A percentile compares a stretch with the other conserved stretches of the same genome.
These are phyloP conservation scores for Sugiyamaella sp. DNA, from an alignment of 1,139 yeast species.

Conservation along the genomic window DNA sequence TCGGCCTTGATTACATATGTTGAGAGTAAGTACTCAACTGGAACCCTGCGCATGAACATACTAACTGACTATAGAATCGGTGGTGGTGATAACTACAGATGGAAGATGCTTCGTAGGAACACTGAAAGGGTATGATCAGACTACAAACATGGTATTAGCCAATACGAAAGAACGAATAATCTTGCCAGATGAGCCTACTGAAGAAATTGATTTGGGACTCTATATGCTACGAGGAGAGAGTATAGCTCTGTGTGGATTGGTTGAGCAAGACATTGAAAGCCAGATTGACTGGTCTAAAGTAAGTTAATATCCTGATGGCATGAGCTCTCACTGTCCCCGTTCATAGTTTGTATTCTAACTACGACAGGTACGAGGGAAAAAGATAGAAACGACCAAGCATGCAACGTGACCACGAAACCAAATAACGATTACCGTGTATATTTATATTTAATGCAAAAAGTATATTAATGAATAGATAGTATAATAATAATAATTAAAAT, in stretches of 20 bases:
- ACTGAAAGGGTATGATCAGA: slow-evolving; percentile 79
- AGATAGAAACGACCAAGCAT: slow-evolving; percentile 37
- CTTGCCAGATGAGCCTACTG: slow-evolving; percentile 50
- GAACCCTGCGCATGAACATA: not conserved
- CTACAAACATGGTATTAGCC: slow-evolving; percentile 71
- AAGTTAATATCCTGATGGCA: slow-evolving; percentile 16
- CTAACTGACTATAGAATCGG: slow-evolving; percentile 44
- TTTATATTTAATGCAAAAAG: slow-evolving; percentile 14
- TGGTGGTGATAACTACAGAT: slow-evolving; percentile 79
- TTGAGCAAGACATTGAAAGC: slow-evolving; percentile 56
- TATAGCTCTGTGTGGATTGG: slow-evolving; percentile 74
- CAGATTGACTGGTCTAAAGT: slow-evolving; percentile 62
- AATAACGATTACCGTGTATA: slow-evolving; percentile 10
- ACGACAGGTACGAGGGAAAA: slow-evolving; percentile 36
- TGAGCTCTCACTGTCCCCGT: not conserved
- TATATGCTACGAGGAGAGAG: slow-evolving; percentile 80
- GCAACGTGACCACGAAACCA: slow-evolving; percentile 24
- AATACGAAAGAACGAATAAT: slow-evolving; percentile 58
- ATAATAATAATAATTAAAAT: not conserved
- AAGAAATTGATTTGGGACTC: slow-evolving; percentile 61
- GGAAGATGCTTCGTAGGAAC: slow-evolving; percentile 65
- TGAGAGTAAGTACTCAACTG: slow-evolving; percentile 39
- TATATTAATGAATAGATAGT: not conserved
- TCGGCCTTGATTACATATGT: slow-evolving; percentile 41
- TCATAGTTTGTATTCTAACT: not conserved